Percentiles rank a stretch among this genome's conserved stretches.
These are phyloP conservation scores for Termitomyces sp. DNA, from an alignment of 768 basidiomycete species.

Conservation along the genomic window DNA sequence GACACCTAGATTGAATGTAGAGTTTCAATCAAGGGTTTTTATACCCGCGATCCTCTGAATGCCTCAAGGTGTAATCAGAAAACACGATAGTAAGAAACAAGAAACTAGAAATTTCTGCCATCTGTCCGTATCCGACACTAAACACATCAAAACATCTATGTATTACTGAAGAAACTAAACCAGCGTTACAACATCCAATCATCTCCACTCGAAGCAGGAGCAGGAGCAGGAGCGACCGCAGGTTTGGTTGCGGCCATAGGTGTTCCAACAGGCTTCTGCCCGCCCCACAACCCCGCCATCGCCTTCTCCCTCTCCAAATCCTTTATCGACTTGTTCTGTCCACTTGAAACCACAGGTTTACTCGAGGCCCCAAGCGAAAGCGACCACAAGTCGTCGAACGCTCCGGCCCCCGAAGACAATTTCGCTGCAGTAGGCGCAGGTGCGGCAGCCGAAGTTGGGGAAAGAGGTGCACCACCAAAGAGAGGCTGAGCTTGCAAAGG, in stretches of 20 bases:
- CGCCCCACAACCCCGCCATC: slow-evolving; percentile 78
- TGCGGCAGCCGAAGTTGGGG: slow-evolving; percentile 27
- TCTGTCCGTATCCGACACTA: not conserved
- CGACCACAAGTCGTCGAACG: slow-evolving; percentile 89
- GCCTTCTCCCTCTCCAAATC: slow-evolving; percentile 89
- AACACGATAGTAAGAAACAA: not conserved
- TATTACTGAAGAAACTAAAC: not conserved
- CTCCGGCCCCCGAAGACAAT: slow-evolving; percentile 39
- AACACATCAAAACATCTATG: slow-evolving; percentile 2
- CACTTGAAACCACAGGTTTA: slow-evolving; percentile 30
- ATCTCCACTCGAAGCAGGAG: slow-evolving; percentile 9
- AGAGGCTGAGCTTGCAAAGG: slow-evolving; percentile 23
- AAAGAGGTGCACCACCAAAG: slow-evolving; percentile 32
- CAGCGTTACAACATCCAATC: slow-evolving; percentile 11
- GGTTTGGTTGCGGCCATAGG: not conserved
- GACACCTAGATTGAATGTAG: not conserved
- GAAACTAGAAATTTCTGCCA: not conserved
- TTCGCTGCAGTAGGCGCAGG: slow-evolving; percentile 21
- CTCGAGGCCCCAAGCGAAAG: slow-evolving; percentile 63
- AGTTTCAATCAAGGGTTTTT: not conserved
- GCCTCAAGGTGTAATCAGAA: no score
- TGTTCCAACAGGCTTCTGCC: slow-evolving; percentile 16
- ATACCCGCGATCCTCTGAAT: not conserved
- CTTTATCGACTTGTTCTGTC: slow-evolving; percentile 71
- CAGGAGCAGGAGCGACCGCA: not conserved